A percentile compares a stretch with the other conserved stretches of the same genome.
Evolutionary conservation across 805 yeast genomes (phyloP).

Genomic region (Candida lessepsii): DNA sequence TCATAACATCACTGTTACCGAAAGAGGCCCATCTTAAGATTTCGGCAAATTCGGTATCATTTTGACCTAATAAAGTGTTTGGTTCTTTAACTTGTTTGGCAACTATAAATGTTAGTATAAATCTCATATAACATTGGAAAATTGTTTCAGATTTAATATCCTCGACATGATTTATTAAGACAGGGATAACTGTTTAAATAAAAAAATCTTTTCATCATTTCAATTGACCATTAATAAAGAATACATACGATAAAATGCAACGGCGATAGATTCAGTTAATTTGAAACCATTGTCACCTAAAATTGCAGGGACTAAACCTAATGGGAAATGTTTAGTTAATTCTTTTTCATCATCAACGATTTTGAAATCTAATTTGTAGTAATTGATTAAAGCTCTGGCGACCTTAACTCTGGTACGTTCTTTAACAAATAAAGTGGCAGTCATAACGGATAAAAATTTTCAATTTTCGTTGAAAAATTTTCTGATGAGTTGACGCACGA

Average conservation of each 20-base stretch:
- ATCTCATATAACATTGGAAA: constrained; percentile 2
- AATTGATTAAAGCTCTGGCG: constrained; percentile 53
- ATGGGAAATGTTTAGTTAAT: constrained; percentile 57
- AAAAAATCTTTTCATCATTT: constrained; percentile 55
- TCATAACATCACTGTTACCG: constrained; percentile 64
- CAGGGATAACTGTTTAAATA: constrained; percentile 78
- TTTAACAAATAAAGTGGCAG: constrained; percentile 63
- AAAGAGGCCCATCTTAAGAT: constrained; percentile 78
- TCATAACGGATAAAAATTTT: constrained; percentile 46
- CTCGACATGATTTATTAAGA: constrained; percentile 79
- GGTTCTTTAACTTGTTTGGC: constrained; percentile 45
- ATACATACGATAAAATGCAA: constrained; percentile 56
- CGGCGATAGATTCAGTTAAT: constrained; percentile 67
- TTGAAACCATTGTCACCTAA: constrained; percentile 71
- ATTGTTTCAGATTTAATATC: constrained; percentile 49
- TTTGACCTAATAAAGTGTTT: constrained; percentile 58
- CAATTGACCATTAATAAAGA: constrained; percentile 8
- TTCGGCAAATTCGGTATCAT: constrained; percentile 59
- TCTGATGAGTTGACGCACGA: constrained; percentile 4
- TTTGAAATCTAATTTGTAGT: constrained; percentile 58
- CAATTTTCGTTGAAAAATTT: constrained; percentile 8
- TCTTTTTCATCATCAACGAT: constrained; percentile 42
- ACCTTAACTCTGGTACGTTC: constrained; percentile 29
- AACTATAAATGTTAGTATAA: constrained; percentile 35
- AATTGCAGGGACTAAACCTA: constrained; percentile 65